phyloP scores from a whole-genome alignment of 345 rosid species.

The Hibiscus trionum region DNA sequence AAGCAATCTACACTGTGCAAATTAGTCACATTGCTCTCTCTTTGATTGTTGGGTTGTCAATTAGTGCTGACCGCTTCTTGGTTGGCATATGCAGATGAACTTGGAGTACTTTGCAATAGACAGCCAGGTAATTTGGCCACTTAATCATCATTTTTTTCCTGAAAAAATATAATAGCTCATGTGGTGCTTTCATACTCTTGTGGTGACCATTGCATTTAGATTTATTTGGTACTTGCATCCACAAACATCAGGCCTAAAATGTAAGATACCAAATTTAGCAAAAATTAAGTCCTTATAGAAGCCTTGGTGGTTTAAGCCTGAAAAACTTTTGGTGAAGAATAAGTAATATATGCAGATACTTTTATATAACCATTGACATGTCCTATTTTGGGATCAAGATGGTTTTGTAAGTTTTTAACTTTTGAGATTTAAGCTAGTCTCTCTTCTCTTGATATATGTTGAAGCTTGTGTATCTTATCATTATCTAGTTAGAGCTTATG shows the following conservation, averaged over 20 bases:
- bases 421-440: not conserved
- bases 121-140: conserved; percentile 68
- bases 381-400: not conserved
- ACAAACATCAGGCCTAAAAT: not conserved
- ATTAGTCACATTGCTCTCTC: not conserved
- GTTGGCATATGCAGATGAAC: conserved; percentile 75
- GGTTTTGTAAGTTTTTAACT: not conserved
- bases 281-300: not conserved
- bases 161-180: not conserved
- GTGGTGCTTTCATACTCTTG: not conserved
- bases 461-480: not conserved
- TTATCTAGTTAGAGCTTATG: not conserved
- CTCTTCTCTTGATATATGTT: not conserved
- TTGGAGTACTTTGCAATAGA: conserved; percentile 97
- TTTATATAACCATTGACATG: not conserved
- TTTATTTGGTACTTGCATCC: not conserved
- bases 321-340: not conserved
- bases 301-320: not conserved
- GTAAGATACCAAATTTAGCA: not conserved
- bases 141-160: not conserved
- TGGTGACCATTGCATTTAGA: not conserved
- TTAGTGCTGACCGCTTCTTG: not conserved
- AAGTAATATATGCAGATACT: not conserved
- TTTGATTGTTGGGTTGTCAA: conserved; percentile 4
- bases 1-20: not conserved